Base-by-base conservation (phyloP, 805 yeast genomes). In the Torulaspora microellipsoides region DNA sequence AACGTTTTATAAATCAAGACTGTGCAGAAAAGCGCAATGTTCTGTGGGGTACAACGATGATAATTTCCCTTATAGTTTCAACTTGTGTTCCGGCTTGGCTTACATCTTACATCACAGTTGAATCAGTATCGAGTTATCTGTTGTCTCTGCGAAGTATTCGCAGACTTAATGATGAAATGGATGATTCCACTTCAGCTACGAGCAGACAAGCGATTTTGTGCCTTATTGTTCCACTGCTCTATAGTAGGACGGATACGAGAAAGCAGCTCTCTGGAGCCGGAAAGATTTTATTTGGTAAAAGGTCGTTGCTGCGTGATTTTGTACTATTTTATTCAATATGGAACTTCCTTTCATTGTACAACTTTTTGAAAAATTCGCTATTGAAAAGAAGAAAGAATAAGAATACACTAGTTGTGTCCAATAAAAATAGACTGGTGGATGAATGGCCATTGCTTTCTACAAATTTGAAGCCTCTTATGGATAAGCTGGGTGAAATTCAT, bases 401-500 rank as follows among this genome's bases (percentile, higher is more conserved):
- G 20, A n/a, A 12, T 12, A 35, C 27, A 27, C 27, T 5, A 3
- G 31, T 36, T 20, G 34, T 29, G 25, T 25, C 34, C 14, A 15
- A 15, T 13, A 23, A 35, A 17, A 38, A 34, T 11, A 36, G 27
- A 12, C 15, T 36, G 14, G 31, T 34, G 9, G 42, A 43, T 14
- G 55, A 47, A n/a, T 46, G 44, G 46, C 49, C 52, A 4, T 34
- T 46, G 29, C 40, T 46, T 5, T 51, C 53, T n/a, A 28, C 48
- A 10, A 51, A 46, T 39, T 36, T 47, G 29, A 51, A 51, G 29
- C 56, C 59, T 7, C 36, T 56, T 13, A 42, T 56, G 40, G 56
- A 55, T 41, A 56, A 55, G 38, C 37, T 58, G 27, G 46, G 41
- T 10, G 65, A 60, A 36, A 46, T 59, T 4, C 54, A 56, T 29